phyloP scores from a whole-genome alignment of 148 eudicot genomes.

The Fagopyrum tataricum region DNA sequence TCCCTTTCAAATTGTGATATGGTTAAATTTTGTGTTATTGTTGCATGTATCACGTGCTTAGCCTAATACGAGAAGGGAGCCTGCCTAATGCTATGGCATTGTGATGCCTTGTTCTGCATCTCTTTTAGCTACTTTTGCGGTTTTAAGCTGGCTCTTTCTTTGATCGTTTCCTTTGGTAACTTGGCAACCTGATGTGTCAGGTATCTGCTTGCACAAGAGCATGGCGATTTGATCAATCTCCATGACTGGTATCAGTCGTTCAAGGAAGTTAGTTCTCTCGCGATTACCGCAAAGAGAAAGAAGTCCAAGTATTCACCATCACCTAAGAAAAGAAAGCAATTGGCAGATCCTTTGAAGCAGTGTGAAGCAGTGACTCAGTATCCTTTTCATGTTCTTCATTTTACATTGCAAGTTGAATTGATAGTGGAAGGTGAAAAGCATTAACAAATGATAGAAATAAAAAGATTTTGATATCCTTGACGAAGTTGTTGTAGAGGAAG shows the following conservation, averaged over 20 bases:
- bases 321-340: slow-evolving; percentile 59
- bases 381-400: slow-evolving; percentile 30
- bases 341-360: slow-evolving; percentile 24
- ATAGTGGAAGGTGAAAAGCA: neutral
- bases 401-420: slow-evolving; percentile 5
- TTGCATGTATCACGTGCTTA: neutral
- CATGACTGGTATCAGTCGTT: slow-evolving; percentile 92
- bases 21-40: neutral
- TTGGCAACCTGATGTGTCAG: slow-evolving; percentile 24
- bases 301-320: slow-evolving; percentile 53
- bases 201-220: slow-evolving; percentile 85
- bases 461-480: slow-evolving; percentile 28
- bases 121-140: neutral
- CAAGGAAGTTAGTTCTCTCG: slow-evolving; percentile 36
- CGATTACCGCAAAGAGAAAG: slow-evolving; percentile 30
- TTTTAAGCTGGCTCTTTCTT: neutral
- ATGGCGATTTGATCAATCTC: slow-evolving; percentile 86
- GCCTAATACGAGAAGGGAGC: neutral
- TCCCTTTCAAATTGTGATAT: neutral
- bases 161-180: neutral
- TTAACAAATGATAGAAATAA: neutral
- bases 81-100: neutral
- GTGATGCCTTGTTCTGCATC: too few species aligned
- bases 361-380: slow-evolving; percentile 74
- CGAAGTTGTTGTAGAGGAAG: slow-evolving; percentile 48